Base-by-base conservation (phyloP, 768 basidiomycete genomes). In the Hygrocybe punicea region DNA sequence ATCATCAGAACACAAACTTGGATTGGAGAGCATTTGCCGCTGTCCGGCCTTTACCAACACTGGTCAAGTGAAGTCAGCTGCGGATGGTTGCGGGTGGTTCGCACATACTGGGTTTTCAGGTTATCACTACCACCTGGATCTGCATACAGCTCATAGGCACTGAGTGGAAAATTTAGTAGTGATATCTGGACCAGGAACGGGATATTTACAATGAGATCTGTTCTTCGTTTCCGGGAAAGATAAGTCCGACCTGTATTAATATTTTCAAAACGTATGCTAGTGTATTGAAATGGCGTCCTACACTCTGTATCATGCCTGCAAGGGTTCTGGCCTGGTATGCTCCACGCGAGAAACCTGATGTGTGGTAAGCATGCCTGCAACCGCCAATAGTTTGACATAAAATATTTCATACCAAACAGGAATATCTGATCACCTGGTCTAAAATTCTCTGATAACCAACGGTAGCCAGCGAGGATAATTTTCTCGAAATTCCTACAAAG, bases 331-430 rank as follows among this genome's bases (percentile, higher is more conserved):
- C 76, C 59, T 79, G 79, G 60, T 76, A 79, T 23, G 77, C 78
- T 2, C 79, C 79, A 16, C 79, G 76, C 3, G 79, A 81, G 61
- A 77, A 81, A 1, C 80, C 80, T 80, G 29, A 29, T 36, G 11
- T 14, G 19, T 3, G 34, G 16, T 4, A n/a, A n/a, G n/a, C n/a
- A n/a, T n/a, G n/a, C n/a, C n/a, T n/a, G n/a, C n/a, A n/a, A n/a
- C n/a, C n/a, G n/a, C n/a, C n/a, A n/a, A n/a, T n/a, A n/a, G n/a
- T n/a, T n/a, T n/a, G n/a, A n/a, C n/a, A n/a, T n/a, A n/a, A n/a
- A n/a, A 33, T 24, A 1, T 16, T 33, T n/a, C 65, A 29, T 45
- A 73, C 77, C 78, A 45, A 80, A 78, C 5, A 79, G 52, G 60
- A 67, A 78, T 19, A 80, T 72, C 23, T 60, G 62, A 53, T 80